Conservation (phyloP, 2,329 filamentous ascomycete species). For the Diplodia mutila region DNA sequence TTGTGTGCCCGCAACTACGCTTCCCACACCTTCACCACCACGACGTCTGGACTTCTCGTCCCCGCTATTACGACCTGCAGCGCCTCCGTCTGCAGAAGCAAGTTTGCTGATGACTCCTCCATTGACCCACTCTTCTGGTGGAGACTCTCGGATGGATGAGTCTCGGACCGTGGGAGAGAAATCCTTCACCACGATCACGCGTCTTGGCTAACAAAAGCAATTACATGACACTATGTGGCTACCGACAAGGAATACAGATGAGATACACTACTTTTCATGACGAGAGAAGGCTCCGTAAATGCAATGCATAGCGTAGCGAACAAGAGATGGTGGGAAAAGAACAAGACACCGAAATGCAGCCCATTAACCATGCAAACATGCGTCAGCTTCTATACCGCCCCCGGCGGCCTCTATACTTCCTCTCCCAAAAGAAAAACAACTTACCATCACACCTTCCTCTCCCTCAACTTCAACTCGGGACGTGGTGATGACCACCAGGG, state of each 20-base stretch:
- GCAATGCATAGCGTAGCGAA: background rate
- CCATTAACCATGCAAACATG: background rate
- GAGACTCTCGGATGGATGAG: background rate
- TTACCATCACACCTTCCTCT: background rate
- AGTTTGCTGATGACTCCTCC: background rate
- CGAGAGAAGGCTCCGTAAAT: background rate
- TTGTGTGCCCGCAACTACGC: background rate
- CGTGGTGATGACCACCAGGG: background rate
- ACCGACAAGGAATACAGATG: background rate
- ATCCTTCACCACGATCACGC: background rate
- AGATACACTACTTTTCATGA: background rate
- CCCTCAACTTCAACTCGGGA: background rate
- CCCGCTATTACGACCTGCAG: background rate
- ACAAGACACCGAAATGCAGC: background rate
- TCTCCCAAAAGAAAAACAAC: too few species aligned
- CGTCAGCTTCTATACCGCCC: background rate
- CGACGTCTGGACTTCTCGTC: background rate
- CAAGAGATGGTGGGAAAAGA: background rate
- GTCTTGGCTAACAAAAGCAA: background rate
- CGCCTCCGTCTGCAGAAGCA: background rate
- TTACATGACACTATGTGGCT: background rate
- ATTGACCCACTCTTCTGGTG: background rate
- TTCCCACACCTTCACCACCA: background rate
- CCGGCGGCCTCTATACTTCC: background rate
- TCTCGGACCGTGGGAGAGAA: background rate